phyloP scores from a whole-genome alignment of 768 basidiomycete genomes.

The Suillus lakei region DNA sequence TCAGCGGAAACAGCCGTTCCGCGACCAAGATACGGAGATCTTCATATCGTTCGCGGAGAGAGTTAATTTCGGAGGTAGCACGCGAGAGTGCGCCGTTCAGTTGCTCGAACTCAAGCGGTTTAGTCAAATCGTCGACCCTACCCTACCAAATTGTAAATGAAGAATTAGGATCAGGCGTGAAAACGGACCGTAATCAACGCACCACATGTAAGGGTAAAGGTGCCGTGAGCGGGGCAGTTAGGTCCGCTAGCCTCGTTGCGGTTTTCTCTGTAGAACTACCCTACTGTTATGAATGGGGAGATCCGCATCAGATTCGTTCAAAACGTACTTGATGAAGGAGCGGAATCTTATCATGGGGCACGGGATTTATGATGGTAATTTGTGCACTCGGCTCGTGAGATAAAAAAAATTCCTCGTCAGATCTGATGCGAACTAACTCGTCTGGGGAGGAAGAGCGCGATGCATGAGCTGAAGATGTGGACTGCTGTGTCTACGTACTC shows the following conservation, averaged over 20 bases:
- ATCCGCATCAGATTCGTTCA: too few relatives aligned
- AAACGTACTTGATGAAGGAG: neutral
- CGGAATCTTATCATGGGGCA: neutral
- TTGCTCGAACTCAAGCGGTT: slow-evolving; percentile 28
- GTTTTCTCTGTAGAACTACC: neutral
- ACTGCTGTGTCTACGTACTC: too few relatives aligned
- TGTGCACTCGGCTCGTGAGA: neutral
- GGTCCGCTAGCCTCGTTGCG: neutral
- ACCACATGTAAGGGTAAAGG: neutral
- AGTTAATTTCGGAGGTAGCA: slow-evolving; percentile 28
- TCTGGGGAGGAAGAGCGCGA: neutral
- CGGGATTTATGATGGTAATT: too few relatives aligned
- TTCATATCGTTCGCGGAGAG: slow-evolving; percentile 32
- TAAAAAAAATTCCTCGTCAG: neutral
- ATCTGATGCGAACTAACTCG: neutral
- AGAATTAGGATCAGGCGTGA: neutral
- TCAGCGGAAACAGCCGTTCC: slow-evolving; percentile 13
- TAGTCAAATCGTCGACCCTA: neutral
- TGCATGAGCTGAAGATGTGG: too few relatives aligned
- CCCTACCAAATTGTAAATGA: neutral
- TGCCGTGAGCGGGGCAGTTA: neutral
- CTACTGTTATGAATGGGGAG: neutral
- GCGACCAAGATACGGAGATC: slow-evolving; percentile 23
- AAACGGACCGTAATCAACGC: neutral
- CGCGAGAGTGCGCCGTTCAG: slow-evolving; percentile 27